Conservation (phyloP, 768 basidiomycete genomes). For the Coprinopsis strossmayeri region DNA sequence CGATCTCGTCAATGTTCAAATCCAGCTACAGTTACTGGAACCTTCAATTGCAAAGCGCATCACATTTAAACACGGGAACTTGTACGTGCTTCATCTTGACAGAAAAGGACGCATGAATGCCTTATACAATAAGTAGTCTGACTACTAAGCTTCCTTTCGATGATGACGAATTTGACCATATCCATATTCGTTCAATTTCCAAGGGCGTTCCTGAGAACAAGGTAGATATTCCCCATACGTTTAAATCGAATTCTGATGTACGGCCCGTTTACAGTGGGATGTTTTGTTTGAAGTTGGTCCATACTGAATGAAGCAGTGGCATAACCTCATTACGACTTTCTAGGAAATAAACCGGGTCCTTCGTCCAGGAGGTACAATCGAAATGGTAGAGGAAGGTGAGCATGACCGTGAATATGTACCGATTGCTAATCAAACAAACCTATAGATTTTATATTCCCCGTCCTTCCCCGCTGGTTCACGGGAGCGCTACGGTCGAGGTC, state of each 20-base stretch:
- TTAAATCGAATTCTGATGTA: too few relatives aligned
- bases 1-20: slow-evolving; percentile 71
- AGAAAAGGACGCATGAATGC: too few relatives aligned
- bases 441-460: slow-evolving; percentile 71
- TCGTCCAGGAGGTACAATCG: slow-evolving; percentile 62
- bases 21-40: slow-evolving; percentile 47
- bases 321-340: background rate
- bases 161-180: slow-evolving; percentile 77
- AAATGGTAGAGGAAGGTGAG: slow-evolving; percentile 68
- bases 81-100: slow-evolving; percentile 40
- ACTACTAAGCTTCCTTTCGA: slow-evolving; percentile 76
- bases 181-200: slow-evolving; percentile 64
- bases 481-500: slow-evolving; percentile 53
- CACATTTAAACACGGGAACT: slow-evolving; percentile 72
- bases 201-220: slow-evolving; percentile 72
- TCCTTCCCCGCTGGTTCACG: slow-evolving; percentile 73
- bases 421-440: slow-evolving; percentile 1
- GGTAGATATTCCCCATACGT: too few relatives aligned
- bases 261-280: slow-evolving; percentile 46
- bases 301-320: background rate
- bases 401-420: slow-evolving; percentile 8
- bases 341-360: slow-evolving; percentile 72
- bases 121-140: slow-evolving; percentile 41
- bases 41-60: slow-evolving; percentile 49
- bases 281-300: slow-evolving; percentile 53